Conservation (phyloP, 2,329 filamentous ascomycete genomes). For the Chaetothyriales sp. region DNA sequence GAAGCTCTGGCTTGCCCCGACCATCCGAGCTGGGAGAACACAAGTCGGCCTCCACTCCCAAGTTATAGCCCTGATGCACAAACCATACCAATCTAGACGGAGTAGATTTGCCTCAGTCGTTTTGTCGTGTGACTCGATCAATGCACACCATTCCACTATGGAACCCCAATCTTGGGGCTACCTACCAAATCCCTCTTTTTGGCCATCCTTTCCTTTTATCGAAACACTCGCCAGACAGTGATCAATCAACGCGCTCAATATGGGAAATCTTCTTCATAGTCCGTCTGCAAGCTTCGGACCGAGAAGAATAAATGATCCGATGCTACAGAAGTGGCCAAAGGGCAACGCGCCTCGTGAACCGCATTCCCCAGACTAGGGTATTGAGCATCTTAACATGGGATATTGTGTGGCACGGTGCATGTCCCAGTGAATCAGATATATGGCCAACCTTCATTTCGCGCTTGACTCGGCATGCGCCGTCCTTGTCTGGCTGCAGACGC, state of each 20-base stretch:
- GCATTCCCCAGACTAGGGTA: too few relatives aligned
- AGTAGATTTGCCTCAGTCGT: conserved; percentile 6
- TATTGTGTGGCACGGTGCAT: too few relatives aligned
- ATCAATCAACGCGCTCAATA: not conserved
- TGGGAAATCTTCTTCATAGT: too few relatives aligned
- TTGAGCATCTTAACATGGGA: too few relatives aligned
- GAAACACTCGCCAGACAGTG: not conserved
- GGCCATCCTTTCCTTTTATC: not conserved
- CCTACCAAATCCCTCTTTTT: conserved; percentile 10
- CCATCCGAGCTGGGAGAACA: not conserved
- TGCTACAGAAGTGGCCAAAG: too few relatives aligned
- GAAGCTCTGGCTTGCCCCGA: conserved; percentile 4
- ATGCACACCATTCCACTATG: not conserved
- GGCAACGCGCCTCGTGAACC: too few relatives aligned
- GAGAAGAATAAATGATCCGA: too few relatives aligned
- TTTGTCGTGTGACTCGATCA: conserved; percentile 3
- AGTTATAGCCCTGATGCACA: not conserved
- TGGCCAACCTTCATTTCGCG: too few relatives aligned
- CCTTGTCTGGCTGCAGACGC: too few relatives aligned
- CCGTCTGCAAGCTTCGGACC: conserved; percentile 4
- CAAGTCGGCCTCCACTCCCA: not conserved
- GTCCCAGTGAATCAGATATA: too few relatives aligned
- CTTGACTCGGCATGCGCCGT: too few relatives aligned
- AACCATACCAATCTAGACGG: not conserved
- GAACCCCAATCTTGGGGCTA: conserved; percentile 2